Evolutionary conservation across 176 grass and related monocot genomes (phyloP).

Genomic region (Avena insularis): DNA sequence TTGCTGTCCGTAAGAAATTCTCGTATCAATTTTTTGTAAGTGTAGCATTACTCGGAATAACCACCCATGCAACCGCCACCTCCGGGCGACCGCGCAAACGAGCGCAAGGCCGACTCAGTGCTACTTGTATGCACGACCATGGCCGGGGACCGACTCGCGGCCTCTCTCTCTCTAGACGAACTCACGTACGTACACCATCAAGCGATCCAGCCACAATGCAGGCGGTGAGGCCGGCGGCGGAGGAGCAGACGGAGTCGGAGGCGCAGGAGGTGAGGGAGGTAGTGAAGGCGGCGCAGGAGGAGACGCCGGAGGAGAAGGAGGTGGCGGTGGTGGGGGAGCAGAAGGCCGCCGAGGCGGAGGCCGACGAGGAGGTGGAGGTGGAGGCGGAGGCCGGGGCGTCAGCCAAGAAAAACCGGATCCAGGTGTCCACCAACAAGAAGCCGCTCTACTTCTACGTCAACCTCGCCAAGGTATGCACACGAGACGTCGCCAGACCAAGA

Average conservation of each 20-base stretch:
- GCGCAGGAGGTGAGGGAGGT: slow-evolving; percentile 32
- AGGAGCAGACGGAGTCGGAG: not conserved
- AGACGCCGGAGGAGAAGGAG: slow-evolving; percentile 30
- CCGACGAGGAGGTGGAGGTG: not conserved
- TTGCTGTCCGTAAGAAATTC: no score
- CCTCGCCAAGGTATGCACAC: slow-evolving; percentile 69
- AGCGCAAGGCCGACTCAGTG: slow-evolving; percentile 19
- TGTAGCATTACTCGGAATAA: slow-evolving; percentile 35
- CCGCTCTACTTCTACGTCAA: slow-evolving; percentile 97
- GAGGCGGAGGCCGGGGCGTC: slow-evolving; percentile 34
- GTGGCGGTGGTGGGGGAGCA: slow-evolving; percentile 43
- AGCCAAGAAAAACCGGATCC: slow-evolving; percentile 84
- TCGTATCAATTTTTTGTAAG: no score
- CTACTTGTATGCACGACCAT: slow-evolving; percentile 42
- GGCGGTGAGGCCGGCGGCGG: slow-evolving; percentile 31
- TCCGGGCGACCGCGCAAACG: slow-evolving; percentile 25
- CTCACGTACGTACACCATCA: not conserved
- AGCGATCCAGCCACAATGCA: slow-evolving; percentile 41
- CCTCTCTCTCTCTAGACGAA: not conserved
- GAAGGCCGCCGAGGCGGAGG: not conserved
- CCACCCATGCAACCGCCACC: slow-evolving; percentile 38
- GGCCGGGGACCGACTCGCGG: not conserved
- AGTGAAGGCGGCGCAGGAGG: slow-evolving; percentile 13
- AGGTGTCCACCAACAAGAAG: slow-evolving; percentile 98
- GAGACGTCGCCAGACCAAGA: not conserved